Percentiles rank a stretch among this genome's conserved stretches.
These are phyloP conservation scores for Solanum rostratum DNA, from an alignment of 257 asterid species.

Conservation along the genomic window DNA sequence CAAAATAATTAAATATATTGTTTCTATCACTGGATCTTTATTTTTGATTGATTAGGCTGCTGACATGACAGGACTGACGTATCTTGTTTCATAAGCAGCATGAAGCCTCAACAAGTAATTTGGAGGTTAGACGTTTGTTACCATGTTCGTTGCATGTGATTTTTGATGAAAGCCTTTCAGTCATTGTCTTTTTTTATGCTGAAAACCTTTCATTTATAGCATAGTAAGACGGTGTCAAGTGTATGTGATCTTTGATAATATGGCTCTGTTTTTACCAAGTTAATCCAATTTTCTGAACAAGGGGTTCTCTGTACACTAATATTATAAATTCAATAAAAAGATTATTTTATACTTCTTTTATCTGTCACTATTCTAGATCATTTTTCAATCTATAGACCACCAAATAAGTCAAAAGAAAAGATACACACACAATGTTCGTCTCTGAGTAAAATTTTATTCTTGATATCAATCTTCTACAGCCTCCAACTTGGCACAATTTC, in stretches of 20 bases:
- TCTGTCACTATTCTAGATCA: neutral
- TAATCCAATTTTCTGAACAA: neutral
- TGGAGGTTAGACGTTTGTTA: conserved; percentile 45
- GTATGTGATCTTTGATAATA: neutral
- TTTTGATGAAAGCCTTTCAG: neutral
- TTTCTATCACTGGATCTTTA: conserved; percentile 16
- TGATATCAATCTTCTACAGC: neutral
- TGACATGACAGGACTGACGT: conserved; percentile 37
- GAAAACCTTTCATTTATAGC: neutral
- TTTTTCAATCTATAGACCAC: neutral
- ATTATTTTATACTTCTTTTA: neutral
- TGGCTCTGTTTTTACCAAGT: neutral
- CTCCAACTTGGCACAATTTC: neutral
- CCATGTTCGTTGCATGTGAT: neutral
- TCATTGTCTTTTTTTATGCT: neutral
- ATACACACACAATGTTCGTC: neutral
- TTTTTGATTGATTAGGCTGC: conserved; percentile 26
- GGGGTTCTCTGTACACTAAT: neutral
- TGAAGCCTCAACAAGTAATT: conserved; percentile 27
- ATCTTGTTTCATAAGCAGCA: conserved; percentile 43
- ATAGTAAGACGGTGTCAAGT: neutral
- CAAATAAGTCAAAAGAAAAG: neutral
- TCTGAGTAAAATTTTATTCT: neutral
- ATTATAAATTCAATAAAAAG: neutral
- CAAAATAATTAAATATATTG: neutral